Percentiles rank a stretch among this genome's conserved stretches.
Conservation (phyloP, 495 filamentous ascomycete species). For the Halenospora varia region DNA sequence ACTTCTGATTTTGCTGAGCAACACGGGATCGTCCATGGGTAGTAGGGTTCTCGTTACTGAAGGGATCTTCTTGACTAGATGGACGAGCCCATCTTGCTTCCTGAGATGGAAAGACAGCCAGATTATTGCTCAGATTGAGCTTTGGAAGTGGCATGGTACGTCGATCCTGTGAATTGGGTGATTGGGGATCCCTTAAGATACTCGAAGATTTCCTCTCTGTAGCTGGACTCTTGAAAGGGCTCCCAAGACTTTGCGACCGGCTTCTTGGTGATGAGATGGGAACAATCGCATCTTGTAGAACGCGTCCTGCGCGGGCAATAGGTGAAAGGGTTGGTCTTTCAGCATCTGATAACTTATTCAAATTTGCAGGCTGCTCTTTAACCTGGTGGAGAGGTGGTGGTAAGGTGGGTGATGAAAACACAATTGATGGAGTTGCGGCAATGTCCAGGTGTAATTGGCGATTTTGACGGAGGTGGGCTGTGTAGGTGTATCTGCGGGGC, state of each 20-base stretch:
- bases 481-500: conserved; percentile 23
- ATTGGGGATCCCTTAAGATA: not conserved
- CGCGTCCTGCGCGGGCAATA: conserved; percentile 45
- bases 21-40: not conserved
- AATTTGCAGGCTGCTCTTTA: conserved; percentile 20
- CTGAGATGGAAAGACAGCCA: conserved; percentile 5
- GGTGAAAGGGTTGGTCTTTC: conserved; percentile 44
- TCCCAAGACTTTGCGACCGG: conserved; percentile 41
- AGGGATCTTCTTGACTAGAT: conserved; percentile 21
- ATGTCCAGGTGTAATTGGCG: conserved; percentile 15
- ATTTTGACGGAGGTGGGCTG: conserved; percentile 23
- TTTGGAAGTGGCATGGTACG: conserved; percentile 8
- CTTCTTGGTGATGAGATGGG: conserved; percentile 44
- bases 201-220: conserved; percentile 18
- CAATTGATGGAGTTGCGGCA: conserved; percentile 27
- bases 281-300: conserved; percentile 47
- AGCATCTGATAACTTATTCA: not conserved
- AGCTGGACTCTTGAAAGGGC: conserved; percentile 46
- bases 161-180: conserved; percentile 9
- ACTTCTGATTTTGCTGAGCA: conserved; percentile 10
- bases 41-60: conserved; percentile 7
- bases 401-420: conserved; percentile 28
- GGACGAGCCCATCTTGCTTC: not conserved
- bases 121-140: conserved; percentile 9
- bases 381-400: conserved; percentile 30